These are phyloP conservation scores for Sporothrix dimorphospora DNA, from an alignment of 2,329 filamentous ascomycete species.

Conservation along the genomic window DNA sequence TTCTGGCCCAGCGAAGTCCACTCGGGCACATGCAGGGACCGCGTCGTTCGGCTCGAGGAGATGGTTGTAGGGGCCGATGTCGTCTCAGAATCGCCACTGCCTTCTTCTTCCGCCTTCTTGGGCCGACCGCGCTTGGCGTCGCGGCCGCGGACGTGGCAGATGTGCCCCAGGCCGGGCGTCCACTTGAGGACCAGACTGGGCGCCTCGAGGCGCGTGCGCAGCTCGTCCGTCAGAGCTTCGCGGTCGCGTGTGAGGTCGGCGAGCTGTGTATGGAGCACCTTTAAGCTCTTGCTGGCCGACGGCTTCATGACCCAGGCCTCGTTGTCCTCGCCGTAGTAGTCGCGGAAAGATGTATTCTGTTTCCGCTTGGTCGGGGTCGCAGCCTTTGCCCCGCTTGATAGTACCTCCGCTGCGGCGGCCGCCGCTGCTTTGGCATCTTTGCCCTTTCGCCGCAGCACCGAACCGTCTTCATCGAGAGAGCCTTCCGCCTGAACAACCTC, in stretches of 20 bases:
- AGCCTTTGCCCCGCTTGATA: not conserved
- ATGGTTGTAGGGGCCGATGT: slow-evolving; percentile 55
- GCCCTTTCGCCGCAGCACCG: slow-evolving; percentile 56
- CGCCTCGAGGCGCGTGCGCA: slow-evolving; percentile 65
- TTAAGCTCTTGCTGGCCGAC: slow-evolving; percentile 67
- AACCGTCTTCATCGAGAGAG: slow-evolving; percentile 57
- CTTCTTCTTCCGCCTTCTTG: slow-evolving; percentile 24
- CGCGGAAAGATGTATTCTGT: slow-evolving; percentile 49
- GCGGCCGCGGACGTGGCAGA: slow-evolving; percentile 87
- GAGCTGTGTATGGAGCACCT: slow-evolving; percentile 69
- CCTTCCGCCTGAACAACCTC: slow-evolving; percentile 70
- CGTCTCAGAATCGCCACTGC: slow-evolving; percentile 30
- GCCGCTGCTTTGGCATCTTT: slow-evolving; percentile 23
- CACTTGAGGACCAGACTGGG: slow-evolving; percentile 77
- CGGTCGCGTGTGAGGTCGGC: slow-evolving; percentile 64
- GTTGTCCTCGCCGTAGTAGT: slow-evolving; percentile 63
- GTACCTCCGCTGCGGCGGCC: not conserved
- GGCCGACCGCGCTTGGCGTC: slow-evolving; percentile 51
- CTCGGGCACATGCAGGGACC: slow-evolving; percentile 78
- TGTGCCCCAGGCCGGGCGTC: slow-evolving; percentile 84
- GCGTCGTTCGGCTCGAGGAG: slow-evolving; percentile 79
- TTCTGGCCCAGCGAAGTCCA: slow-evolving; percentile 82
- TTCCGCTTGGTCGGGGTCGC: slow-evolving; percentile 21
- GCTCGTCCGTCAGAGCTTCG: slow-evolving; percentile 56
- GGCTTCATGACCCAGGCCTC: slow-evolving; percentile 69